Evolutionary conservation across 2,329 filamentous ascomycete species (phyloP), one percentile per base, ranked within the genome.

Genomic region (Amesomyces nigricolor): DNA sequence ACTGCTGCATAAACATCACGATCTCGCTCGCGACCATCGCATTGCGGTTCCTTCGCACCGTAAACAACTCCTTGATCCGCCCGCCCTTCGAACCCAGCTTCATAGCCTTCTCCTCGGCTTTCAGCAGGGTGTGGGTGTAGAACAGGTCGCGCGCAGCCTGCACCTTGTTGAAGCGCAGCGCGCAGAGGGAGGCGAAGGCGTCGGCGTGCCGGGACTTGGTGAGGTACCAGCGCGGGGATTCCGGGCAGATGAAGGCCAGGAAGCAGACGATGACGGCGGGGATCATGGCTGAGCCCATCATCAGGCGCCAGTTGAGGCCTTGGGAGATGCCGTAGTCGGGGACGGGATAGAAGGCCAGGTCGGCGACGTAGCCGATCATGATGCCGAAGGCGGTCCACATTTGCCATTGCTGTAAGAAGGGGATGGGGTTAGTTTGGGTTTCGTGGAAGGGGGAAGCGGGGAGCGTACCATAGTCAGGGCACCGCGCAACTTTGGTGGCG

Each of bases 1-100:
- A 63, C 67, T 86, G 82, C 63, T 87, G 83, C 77, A 84, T 79
- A 59, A 85, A 85, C 82, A 86, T 86, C 57, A 85, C 80, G 42
- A 85, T 77, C 63, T 83, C 74, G 0, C 79, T 82, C 1, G 81
- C 82, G 14, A 82, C 62, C 70, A 82, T 75, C 2, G 80, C 82
- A 52, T 82, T 79, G 16, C 83, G 77, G 65, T 85, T 86, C 46
- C 83, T 78, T 13, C 81, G 79, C 17, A 86, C 73, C 0, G 76
- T 80, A 48, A 85, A 73, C 26, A 87, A 67, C 62, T 86, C 82
- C 61, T 77, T 72, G 56, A 85, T 54, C 54, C 77, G 76, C 59
- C 70, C 22, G 22, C 22, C 77, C 54, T 74, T 69, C 47, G 61
- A 64, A 13, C 78, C 74, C 5, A 78, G 70, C 1, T 73, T 68